A percentile compares a stretch with the other conserved stretches of the same genome.
These are phyloP conservation scores for Beauveria asiatica DNA, from an alignment of 2,329 filamentous ascomycete species.

Conservation along the genomic window DNA sequence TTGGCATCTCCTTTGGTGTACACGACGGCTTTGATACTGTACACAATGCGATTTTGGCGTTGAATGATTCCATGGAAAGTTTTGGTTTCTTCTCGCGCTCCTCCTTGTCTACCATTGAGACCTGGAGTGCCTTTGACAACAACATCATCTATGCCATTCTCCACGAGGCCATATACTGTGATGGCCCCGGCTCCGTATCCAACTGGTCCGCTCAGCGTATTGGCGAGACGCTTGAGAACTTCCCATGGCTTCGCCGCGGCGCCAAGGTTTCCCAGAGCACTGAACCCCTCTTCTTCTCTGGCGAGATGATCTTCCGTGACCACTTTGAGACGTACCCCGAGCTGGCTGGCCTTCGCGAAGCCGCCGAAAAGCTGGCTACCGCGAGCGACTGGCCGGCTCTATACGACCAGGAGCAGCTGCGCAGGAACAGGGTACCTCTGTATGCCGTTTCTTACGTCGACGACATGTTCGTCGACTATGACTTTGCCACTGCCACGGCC, in stretches of 20 bases:
- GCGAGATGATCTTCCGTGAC: conserved; percentile 86
- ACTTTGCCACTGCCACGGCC: conserved; percentile 65
- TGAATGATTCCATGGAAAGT: conserved; percentile 63
- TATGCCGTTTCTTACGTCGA: conserved; percentile 78
- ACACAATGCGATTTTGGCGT: conserved; percentile 64
- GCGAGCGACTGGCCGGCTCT: conserved; percentile 64
- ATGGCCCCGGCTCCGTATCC: conserved; percentile 52
- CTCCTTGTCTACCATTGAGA: conserved; percentile 61
- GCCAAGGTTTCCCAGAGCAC: conserved; percentile 18
- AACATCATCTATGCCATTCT: conserved; percentile 77
- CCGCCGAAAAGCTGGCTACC: conserved; percentile 62
- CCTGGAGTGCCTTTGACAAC: conserved; percentile 60
- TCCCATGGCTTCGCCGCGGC: conserved; percentile 40
- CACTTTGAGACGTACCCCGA: conserved; percentile 77
- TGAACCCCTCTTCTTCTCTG: conserved; percentile 67
- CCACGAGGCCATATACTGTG: conserved; percentile 83
- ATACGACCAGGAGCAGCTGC: conserved; percentile 67
- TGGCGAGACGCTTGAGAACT: conserved; percentile 38
- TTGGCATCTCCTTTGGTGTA: conserved; percentile 70
- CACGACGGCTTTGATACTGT: conserved; percentile 69
- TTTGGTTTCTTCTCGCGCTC: conserved; percentile 69
- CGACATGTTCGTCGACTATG: conserved; percentile 87
- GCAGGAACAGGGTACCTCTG: conserved; percentile 71
- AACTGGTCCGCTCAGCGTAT: conserved; percentile 69
- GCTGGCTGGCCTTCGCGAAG: conserved; percentile 57